Base-by-base conservation (phyloP, 257 asterid genomes). In the Anisodus acutangulus region DNA sequence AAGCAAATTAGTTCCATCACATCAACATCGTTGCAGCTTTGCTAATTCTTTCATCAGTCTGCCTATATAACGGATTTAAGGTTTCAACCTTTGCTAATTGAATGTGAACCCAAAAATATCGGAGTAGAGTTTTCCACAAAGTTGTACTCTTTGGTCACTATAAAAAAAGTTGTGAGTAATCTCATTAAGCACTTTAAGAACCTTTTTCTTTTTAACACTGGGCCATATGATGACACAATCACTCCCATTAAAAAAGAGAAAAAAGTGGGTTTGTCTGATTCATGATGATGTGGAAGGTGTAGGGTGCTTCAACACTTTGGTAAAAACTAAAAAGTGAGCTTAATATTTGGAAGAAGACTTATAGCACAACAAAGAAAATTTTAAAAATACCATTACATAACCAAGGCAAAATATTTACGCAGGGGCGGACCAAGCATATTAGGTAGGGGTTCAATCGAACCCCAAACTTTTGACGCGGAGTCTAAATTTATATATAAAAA, bases 221-320 rank as follows among this genome's bases (percentile, higher is more conserved):
- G 90, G 90, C 88, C 91, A 84, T 58, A 80, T 22, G 78, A 85
- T 89, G 89, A 89, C 91, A 84, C 88, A 60, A 89, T 83, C 88
- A 71, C 87, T 58, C 16, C 43, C 71, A 43, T 41, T 82, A 72
- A 15, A 15, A 69, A 39, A 89, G 13, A 11, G 26, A 8, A 51
- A 19, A 82, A 90, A 82, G 85, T n/a, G 58, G 76, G 49, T 83
- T 90, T 88, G 91, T 88, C 91, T 59, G 88, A 88, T 89, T 88
- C 91, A 90, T 70, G 89, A 55, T 90, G 92, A 90, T 87, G 91
- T 90, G 92, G 87, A 78, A 78, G 85, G 67, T 39, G 81, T 57
- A 39, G 78, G 54, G 68, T 26, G 84, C 39, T 86, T 84, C 90
- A 84, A 82, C 72, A 83, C 85, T 87, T 16, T 8, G 79, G 64